phyloP scores from a whole-genome alignment of 371 early-diverging fungal genomes.

The Sanchytrium tribonematis region DNA sequence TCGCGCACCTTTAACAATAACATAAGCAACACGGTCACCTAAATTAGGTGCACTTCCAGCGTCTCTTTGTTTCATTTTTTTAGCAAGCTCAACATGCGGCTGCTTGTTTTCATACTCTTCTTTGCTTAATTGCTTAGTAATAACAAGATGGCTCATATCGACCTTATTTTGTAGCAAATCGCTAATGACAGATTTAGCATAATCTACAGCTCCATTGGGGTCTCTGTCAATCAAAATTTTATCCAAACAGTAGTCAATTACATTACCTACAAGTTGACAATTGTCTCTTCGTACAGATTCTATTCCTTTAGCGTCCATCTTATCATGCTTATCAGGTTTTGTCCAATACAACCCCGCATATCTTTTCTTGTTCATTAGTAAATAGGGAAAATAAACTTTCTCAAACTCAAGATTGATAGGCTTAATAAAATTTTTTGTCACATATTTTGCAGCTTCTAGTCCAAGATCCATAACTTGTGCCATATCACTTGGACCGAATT shows the following conservation, averaged over 20 bases:
- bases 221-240: constrained; percentile 78
- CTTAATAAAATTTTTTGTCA: constrained; percentile 57
- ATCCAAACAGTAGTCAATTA: constrained; percentile 75
- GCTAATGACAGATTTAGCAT: constrained; percentile 64
- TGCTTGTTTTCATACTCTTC: constrained; percentile 82
- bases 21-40: constrained; percentile 99
- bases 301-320: constrained; percentile 96
- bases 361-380: constrained; percentile 97
- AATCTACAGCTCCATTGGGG: constrained; percentile 62
- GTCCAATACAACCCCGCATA: constrained; percentile 99
- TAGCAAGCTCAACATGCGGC: constrained; percentile 89
- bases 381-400: constrained; percentile 93
- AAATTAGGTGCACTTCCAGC: constrained; percentile 75
- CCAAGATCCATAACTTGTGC: constrained; percentile 69
- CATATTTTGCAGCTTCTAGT: constrained; percentile 51
- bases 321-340: constrained; percentile 58
- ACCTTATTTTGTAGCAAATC: constrained; percentile 86
- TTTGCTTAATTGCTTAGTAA: constrained; percentile 89
- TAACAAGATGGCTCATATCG: constrained; percentile 88
- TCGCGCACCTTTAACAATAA: constrained; percentile 72
- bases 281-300: constrained; percentile 99
- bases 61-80: constrained; percentile 87
- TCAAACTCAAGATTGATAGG: constrained; percentile 98
- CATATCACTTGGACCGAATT: constrained; percentile 54
- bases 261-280: constrained; percentile 72